These are phyloP conservation scores for Clitopilus passeckerianus DNA, from an alignment of 768 basidiomycete genomes.

Conservation along the genomic window DNA sequence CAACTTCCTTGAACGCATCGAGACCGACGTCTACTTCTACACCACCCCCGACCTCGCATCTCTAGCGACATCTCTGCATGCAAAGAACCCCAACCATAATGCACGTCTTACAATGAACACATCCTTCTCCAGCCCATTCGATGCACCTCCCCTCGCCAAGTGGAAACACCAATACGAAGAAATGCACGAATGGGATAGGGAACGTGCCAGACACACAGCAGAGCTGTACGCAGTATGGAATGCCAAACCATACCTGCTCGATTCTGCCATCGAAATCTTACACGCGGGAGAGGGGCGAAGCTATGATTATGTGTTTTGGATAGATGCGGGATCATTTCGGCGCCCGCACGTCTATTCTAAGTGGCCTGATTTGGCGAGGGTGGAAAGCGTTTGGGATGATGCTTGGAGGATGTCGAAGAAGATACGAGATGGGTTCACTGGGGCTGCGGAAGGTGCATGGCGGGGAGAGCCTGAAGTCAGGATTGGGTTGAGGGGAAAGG, in stretches of 20 bases:
- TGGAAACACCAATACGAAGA: slow-evolving; percentile 27
- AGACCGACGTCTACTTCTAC: slow-evolving; percentile 52
- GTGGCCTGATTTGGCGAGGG: slow-evolving; percentile 44
- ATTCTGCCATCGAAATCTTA: slow-evolving; percentile 29
- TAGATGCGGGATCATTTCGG: slow-evolving; percentile 51
- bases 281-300: slow-evolving; percentile 13
- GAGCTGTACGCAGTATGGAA: slow-evolving; percentile 55
- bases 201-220: slow-evolving; percentile 34
- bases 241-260: slow-evolving; percentile 46
- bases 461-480: not conserved
- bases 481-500: slow-evolving; percentile 11
- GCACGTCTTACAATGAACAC: slow-evolving; percentile 36
- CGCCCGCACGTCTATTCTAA: slow-evolving; percentile 30
- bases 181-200: slow-evolving; percentile 43
- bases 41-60: slow-evolving; percentile 34
- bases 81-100: not conserved
- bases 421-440: not conserved
- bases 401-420: slow-evolving; percentile 22
- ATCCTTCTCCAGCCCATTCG: slow-evolving; percentile 38
- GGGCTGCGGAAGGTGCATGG: not conserved
- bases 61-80: slow-evolving; percentile 17
- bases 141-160: slow-evolving; percentile 37
- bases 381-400: slow-evolving; percentile 34
- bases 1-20: slow-evolving; percentile 36
- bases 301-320: slow-evolving; percentile 57